A percentile compares a stretch with the other conserved stretches of the same genome.
Conservation (phyloP, 192 early-diverging fungal genomes). For the Linnemannia exigua region DNA sequence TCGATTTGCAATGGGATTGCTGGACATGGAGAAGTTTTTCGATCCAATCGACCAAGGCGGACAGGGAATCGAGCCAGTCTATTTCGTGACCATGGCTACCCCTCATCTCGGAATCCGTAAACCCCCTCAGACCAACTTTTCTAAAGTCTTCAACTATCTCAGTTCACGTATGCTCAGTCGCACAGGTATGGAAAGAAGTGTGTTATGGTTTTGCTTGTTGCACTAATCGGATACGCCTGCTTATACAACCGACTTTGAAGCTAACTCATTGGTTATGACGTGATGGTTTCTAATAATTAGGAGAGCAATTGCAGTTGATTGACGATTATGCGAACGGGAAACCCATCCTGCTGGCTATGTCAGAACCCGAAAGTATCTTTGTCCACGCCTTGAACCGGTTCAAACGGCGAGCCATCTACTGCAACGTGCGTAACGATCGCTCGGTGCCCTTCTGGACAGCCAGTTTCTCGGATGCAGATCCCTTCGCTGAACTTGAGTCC, state of each 20-base stretch:
- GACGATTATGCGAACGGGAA: constrained; percentile 46
- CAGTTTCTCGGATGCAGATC: constrained; percentile 59
- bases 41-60: constrained; percentile 10
- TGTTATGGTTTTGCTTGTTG: not conserved
- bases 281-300: not conserved
- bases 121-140: constrained; percentile 17
- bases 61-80: constrained; percentile 43
- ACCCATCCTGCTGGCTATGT: constrained; percentile 51
- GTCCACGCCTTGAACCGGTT: constrained; percentile 57
- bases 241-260: not conserved
- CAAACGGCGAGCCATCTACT: constrained; percentile 57
- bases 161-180: constrained; percentile 54
- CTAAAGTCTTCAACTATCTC: constrained; percentile 51
- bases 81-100: constrained; percentile 66
- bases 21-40: constrained; percentile 62
- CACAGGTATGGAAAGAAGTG: constrained; percentile 55
- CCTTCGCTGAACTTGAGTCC: constrained; percentile 49
- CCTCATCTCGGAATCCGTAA: constrained; percentile 65
- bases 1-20: constrained; percentile 64
- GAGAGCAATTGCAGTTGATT: constrained; percentile 58
- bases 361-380: constrained; percentile 55
- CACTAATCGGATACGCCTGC: not conserved
- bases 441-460: constrained; percentile 72
- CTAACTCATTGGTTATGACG: not conserved
- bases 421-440: constrained; percentile 63